Evolutionary conservation across 1,139 yeast genomes (phyloP), one percentile per base, ranked within the genome.

Genomic region (Hanseniaspora gamundiae): DNA sequence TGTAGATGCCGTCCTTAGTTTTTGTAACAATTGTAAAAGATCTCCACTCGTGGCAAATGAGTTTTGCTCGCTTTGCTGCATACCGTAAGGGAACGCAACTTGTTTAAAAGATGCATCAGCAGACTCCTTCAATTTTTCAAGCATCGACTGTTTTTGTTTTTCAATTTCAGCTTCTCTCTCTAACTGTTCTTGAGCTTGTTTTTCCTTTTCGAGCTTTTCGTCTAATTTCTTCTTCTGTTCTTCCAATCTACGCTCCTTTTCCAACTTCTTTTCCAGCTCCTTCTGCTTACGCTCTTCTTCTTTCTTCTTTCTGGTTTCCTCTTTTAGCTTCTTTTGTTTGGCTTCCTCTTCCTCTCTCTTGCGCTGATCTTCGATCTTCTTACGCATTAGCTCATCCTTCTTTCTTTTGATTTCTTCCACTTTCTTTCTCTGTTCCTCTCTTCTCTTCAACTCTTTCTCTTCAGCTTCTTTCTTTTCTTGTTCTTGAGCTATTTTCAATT

Each of bases 401-500:
- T 38, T 58, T 47, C 68, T 52, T 65, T 65, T 48, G 58, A 56
- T 45, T 67, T 59, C 63, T 54, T 62, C 69, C 49, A 67, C 72
- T 52, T 68, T 64, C 54, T 68, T 67, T 51, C 67, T 64, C 51
- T 58, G 61, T 35, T 58, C 51, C 45, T 54, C 57, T 40, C 54
- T 51, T 43, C 52, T 46, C n/a, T 59, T 62, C 42, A 57, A 55
- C 42, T 54, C 54, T 42, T 64, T 52, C 67, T 71, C 55, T 64
- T 71, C 57, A 63, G 61, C 56, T 64, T 65, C 56, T 67, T 64
- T 60, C 64, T 65, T 48, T 61, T 64, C 54, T 60, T 62, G 49
- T 55, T 73, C 62, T 61, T 69, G 62, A 53, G 69, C 62, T 53
- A 67, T 64, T 53, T 65, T 49, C 54, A 69, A 56, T 58, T 66